Base-by-base conservation (phyloP, 768 basidiomycete species). In the Erythrobasidium yunnanense region DNA sequence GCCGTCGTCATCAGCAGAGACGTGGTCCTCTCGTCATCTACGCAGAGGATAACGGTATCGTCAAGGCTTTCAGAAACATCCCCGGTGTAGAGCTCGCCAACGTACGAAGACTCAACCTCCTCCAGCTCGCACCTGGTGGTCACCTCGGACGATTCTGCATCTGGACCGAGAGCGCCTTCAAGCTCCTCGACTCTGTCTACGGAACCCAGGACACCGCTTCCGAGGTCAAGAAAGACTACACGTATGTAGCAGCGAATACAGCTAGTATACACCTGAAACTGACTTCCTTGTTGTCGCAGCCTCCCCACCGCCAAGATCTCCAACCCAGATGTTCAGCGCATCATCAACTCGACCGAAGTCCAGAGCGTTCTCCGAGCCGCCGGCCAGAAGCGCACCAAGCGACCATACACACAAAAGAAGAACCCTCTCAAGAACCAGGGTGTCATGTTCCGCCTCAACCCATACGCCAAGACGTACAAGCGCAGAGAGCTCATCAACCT, bases 401-500 rank as follows among this genome's bases (percentile, higher is more conserved):
- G 92, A 75, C 90, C 91, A 68, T 91, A 88, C 88, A 88, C 90
- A 70, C 92, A 96, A 81, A 91, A 91, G 87, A 96, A 97, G 87
- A 96, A 95, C 62, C 55, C 69, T 11, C 72, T 74, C 54, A 58
- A 55, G 58, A 72, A 70, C 70, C 49, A 57, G 32, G 66, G 65
- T 56, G 54, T 68, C 69, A 17, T 57, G 30, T 52, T 91, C 89
- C 87, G 91, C 74, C 83, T 97, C 79, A 97, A 97, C 83, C 93
- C 93, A 57, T 96, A 97, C 79, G 93, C 92, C 74, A 93, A 93
- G 84, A 87, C 87, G 49, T 78, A 91, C 74, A 87, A 89, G 77
- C 81, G 87, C 72, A 87, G 90, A 74, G 90, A 93, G 76, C 78
- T 93, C 71, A 66, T 75, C 67, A 73, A 73, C 70, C 56, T 67